phyloP scores from a whole-genome alignment of 2,329 filamentous ascomycete species.

The Pestalotiopsis sp. region DNA sequence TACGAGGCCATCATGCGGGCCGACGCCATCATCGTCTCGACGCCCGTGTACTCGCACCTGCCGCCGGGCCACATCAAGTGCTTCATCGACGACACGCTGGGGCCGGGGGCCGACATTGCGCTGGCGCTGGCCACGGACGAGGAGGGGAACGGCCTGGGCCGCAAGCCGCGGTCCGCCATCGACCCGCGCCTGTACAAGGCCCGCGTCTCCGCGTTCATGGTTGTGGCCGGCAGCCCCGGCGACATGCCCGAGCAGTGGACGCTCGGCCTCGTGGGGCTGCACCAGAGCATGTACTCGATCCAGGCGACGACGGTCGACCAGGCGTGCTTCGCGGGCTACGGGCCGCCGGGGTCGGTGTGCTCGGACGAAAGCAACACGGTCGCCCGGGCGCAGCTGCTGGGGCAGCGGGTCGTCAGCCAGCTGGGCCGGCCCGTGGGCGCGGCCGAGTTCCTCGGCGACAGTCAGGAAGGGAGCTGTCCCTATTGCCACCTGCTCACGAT shows the following conservation, averaged over 20 bases:
- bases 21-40: neutral
- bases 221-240: neutral
- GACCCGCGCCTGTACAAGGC: neutral
- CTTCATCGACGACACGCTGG: slow-evolving; percentile 1
- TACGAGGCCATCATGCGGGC: slow-evolving; percentile 2
- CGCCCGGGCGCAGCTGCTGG: neutral
- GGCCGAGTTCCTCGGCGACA: neutral
- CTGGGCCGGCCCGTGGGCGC: neutral
- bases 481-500: neutral
- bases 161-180: neutral
- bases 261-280: neutral
- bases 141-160: neutral
- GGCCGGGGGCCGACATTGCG: neutral
- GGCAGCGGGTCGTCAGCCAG: neutral
- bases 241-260: slow-evolving; percentile 3
- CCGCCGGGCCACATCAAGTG: slow-evolving; percentile 4
- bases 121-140: neutral
- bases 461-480: neutral
- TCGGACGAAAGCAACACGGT: neutral
- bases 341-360: neutral
- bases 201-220: neutral
- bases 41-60: neutral
- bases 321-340: neutral
- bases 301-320: slow-evolving; percentile 3
- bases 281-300: slow-evolving; percentile 1